Conservation (phyloP, 2,329 filamentous ascomycete species). For the Ciborinia camelliae region DNA sequence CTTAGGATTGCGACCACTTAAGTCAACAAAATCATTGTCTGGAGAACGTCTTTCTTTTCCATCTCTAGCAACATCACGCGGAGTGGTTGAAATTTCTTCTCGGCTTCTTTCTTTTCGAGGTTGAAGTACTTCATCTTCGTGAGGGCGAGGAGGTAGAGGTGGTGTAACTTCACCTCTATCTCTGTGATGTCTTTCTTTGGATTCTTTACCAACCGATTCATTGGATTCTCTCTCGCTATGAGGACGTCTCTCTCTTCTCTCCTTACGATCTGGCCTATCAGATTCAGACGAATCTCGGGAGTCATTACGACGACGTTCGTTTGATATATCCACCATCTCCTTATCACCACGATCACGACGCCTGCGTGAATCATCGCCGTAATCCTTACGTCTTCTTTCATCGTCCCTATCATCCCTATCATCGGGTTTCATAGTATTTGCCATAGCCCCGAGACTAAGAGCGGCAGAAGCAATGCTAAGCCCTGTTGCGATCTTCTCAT, state of each 20-base stretch:
- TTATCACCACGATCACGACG: slow-evolving; percentile 30
- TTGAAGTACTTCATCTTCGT: slow-evolving; percentile 8
- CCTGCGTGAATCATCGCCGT: slow-evolving; percentile 34
- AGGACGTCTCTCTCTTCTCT: slow-evolving; percentile 28
- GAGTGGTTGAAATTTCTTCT: slow-evolving; percentile 4
- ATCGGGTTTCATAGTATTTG: slow-evolving; percentile 32
- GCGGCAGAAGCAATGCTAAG: slow-evolving; percentile 37
- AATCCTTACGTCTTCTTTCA: slow-evolving; percentile 28
- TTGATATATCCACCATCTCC: slow-evolving; percentile 26
- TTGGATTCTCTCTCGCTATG: slow-evolving; percentile 27
- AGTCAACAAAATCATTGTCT: slow-evolving; percentile 25
- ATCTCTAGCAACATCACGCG: slow-evolving; percentile 14
- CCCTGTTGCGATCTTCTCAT: slow-evolving; percentile 35
- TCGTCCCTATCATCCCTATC: slow-evolving; percentile 34
- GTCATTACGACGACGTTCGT: slow-evolving; percentile 28
- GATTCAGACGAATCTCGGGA: slow-evolving; percentile 10
- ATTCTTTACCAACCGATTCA: slow-evolving; percentile 29
- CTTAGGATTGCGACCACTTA: slow-evolving; percentile 44
- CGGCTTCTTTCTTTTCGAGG: slow-evolving; percentile 3
- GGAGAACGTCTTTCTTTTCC: slow-evolving; percentile 22
- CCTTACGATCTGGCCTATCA: slow-evolving; percentile 25
- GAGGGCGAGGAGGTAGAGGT: slow-evolving; percentile 13
- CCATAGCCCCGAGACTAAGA: slow-evolving; percentile 35
- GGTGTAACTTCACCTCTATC: slow-evolving; percentile 25
- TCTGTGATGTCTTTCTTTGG: slow-evolving; percentile 27